Evolutionary conservation across 352 stramenopile genomes (phyloP), one percentile per base, ranked within the genome.

Genomic region (Pythium diclinum): DNA sequence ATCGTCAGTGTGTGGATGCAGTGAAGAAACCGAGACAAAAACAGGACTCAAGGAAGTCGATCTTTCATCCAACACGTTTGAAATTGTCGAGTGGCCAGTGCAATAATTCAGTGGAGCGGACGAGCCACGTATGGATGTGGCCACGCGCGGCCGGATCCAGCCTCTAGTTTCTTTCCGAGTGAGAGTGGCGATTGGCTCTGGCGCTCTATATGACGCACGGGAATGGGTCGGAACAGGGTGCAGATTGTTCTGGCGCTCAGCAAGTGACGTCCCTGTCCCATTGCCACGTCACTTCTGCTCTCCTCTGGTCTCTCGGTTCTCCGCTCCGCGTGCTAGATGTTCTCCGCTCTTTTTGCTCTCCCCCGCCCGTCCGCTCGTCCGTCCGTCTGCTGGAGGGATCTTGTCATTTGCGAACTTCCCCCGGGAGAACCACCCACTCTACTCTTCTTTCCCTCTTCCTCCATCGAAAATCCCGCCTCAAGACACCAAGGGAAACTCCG

Each of bases 371-470:
- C 21, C n/a, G 19, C 6, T 9, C 14, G 21, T 19, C 13, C 36
- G 36, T 42, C 36, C 36, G 36, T 42, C 36, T 42, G 10, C 46
- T 32, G 19, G n/a, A 28, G 9, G 19, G n/a, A 32, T 17, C 46
- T 32, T 32, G n/a, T 52, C 46, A 52, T 32, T 52, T 23, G 46
- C 19, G 13, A 52, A 32, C 46, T 52, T 52, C 46, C 19, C n/a
- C 3, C 19, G 19, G 6, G 19, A 49, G 16, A 21, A 6, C 46
- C 46, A 32, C 46, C 17, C 25, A 28, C 25, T 28, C 25, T 28
- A 5, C 3, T 47, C 5, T 21, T 17, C 19, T 9, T 13, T 17
- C 19, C 46, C 17, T 52, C 32, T 19, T 52, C 54, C 34, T 21
- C 33, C 33, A 32, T 44, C 10, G 40, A 16, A 47, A 47, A 21